Percentiles rank a stretch among this genome's conserved stretches.
These are phyloP conservation scores for Phyllostachys edulis DNA, from an alignment of 176 grass and related monocot genomes.

Conservation along the genomic window DNA sequence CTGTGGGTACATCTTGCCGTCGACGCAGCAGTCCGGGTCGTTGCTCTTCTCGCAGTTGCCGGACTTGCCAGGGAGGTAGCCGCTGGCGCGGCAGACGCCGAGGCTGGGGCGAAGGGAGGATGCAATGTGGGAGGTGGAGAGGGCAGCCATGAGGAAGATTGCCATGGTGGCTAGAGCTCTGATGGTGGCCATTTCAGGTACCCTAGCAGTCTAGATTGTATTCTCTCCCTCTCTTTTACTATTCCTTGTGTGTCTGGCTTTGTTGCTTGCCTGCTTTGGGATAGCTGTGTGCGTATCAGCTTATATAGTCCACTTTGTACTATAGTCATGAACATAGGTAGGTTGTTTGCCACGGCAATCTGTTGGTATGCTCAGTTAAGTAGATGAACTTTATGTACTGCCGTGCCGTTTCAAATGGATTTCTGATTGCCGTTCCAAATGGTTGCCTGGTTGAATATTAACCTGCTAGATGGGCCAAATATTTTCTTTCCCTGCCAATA, in stretches of 20 bases:
- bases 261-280: not conserved
- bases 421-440: not conserved
- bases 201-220: not conserved
- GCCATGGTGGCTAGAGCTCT: not conserved
- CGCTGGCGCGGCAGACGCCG: conserved; percentile 34
- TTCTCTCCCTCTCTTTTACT: not conserved
- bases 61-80: conserved; percentile 42
- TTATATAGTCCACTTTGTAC: not conserved
- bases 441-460: not conserved
- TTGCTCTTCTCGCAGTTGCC: conserved; percentile 45
- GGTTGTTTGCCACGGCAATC: not conserved
- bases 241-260: not conserved
- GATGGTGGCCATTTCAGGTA: not conserved
- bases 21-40: conserved; percentile 24
- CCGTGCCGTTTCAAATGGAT: not conserved
- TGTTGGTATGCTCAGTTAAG: not conserved
- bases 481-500: not conserved
- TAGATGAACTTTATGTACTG: not conserved
- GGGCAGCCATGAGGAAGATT: conserved; percentile 4
- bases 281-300: not conserved
- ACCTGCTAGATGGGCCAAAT: not conserved
- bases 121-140: conserved; percentile 26
- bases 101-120: not conserved
- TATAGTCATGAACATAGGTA: not conserved
- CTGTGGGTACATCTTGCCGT: conserved; percentile 23